Evolutionary conservation across 805 yeast species (phyloP).

Genomic region (Candida manassasensis): DNA sequence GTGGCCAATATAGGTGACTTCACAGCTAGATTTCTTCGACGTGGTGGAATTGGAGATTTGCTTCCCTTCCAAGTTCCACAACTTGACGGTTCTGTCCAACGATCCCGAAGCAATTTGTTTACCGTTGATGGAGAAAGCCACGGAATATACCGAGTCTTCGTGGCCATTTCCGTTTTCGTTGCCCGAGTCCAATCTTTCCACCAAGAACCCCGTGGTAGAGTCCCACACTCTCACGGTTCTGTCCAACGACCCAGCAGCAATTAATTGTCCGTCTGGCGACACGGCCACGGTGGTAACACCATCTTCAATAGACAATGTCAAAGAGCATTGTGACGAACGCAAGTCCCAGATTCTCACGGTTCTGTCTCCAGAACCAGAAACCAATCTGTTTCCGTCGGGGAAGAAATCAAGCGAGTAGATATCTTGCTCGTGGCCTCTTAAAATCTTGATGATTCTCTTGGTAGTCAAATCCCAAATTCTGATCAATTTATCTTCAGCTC

Average conservation of each 20-base stretch:
- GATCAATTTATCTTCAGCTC: constrained; percentile 84
- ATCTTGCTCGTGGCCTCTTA: constrained; percentile 96
- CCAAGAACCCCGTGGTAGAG: constrained; percentile 83
- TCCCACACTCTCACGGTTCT: constrained; percentile 97
- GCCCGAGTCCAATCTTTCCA: constrained; percentile 88
- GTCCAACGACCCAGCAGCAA: constrained; percentile 96
- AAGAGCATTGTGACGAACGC: constrained; percentile 79
- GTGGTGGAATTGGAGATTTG: constrained; percentile 23
- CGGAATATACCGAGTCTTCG: constrained; percentile 92
- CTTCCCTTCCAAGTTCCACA: constrained; percentile 81
- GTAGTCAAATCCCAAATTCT: constrained; percentile 94
- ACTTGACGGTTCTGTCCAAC: constrained; percentile 89
- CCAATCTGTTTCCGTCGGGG: constrained; percentile 89
- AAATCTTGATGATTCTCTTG: constrained; percentile 75
- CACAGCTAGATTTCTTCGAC: constrained; percentile 56
- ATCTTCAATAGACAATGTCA: constrained; percentile 88
- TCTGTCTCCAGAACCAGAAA: constrained; percentile 94
- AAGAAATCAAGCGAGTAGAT: constrained; percentile 92
- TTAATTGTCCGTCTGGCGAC: constrained; percentile 87
- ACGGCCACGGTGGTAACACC: constrained; percentile 98
- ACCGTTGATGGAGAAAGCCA: constrained; percentile 88
- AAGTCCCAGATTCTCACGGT: constrained; percentile 97
- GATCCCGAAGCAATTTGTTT: constrained; percentile 92
- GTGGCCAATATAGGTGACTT: constrained; percentile 92
- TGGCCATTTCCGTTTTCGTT: constrained; percentile 88